These are phyloP conservation scores for Polychaeton citri DNA, from an alignment of 2,329 filamentous ascomycete genomes.

Conservation along the genomic window DNA sequence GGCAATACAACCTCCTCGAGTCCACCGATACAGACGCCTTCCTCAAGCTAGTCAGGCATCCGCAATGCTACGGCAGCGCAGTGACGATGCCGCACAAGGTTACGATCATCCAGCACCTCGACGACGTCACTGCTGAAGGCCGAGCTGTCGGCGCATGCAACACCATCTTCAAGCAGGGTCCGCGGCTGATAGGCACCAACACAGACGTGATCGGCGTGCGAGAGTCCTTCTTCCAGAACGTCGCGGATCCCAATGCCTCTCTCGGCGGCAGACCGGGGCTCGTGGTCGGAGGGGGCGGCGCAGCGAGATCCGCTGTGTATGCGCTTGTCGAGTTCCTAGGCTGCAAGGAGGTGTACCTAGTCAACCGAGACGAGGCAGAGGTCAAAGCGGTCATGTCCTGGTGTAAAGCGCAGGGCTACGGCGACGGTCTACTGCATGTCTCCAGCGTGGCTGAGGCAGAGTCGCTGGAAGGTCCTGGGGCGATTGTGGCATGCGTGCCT, in stretches of 20 bases:
- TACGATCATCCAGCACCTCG: slow-evolving; percentile 57
- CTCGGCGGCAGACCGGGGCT: slow-evolving; percentile 52
- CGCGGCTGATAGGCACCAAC: slow-evolving; percentile 54
- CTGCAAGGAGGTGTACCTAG: slow-evolving; percentile 57
- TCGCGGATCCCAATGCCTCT: slow-evolving; percentile 28
- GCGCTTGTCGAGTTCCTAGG: slow-evolving; percentile 57
- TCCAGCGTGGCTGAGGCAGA: slow-evolving; percentile 47
- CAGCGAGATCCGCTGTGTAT: slow-evolving; percentile 65
- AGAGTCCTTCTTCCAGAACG: slow-evolving; percentile 48
- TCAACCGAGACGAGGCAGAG: slow-evolving; percentile 58
- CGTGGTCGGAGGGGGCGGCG: slow-evolving; percentile 66
- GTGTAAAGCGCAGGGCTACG: slow-evolving; percentile 46
- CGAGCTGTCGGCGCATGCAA: slow-evolving; percentile 65
- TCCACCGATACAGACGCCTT: slow-evolving; percentile 32
- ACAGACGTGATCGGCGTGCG: slow-evolving; percentile 70
- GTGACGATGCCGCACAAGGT: slow-evolving; percentile 82
- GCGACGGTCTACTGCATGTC: slow-evolving; percentile 48
- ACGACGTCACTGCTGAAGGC: slow-evolving; percentile 60
- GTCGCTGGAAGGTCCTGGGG: slow-evolving; percentile 45
- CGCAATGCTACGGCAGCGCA: slow-evolving; percentile 53
- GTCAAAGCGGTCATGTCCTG: slow-evolving; percentile 54
- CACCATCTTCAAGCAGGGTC: slow-evolving; percentile 54
- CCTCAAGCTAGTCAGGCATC: slow-evolving; percentile 38
- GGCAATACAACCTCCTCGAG: slow-evolving; percentile 38
- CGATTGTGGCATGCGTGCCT: slow-evolving; percentile 62